Base-by-base conservation (phyloP, 495 filamentous ascomycete species). In the Aspergillus cristatus region DNA sequence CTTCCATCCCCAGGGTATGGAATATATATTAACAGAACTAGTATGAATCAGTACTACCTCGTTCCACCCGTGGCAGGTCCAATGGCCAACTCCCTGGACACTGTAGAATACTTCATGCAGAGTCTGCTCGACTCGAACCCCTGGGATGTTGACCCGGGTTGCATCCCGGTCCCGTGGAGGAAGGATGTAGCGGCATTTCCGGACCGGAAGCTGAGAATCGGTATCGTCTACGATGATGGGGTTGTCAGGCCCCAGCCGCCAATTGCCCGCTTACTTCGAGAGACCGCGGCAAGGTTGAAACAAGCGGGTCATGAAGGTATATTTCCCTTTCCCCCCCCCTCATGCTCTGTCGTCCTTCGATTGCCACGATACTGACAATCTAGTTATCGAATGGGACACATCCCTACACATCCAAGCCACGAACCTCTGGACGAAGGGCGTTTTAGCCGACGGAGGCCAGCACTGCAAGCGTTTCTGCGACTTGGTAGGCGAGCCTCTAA, bases 391-490 rank as follows among this genome's bases (percentile, higher is more conserved):
- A 53, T 58, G 65, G 67, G 54, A 67, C 33, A 46, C 55, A 3
- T 52, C 57, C 1, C 51, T 52, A 1, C 60, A 65, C 34, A 43
- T 15, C 2, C 29, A 53, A 25, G 63, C 47, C 14, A 57, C 59
- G 33, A 40, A 54, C 1, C 56, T 58, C 29, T 70, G 54, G 63
- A 71, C 69, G 46, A 78, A 52, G 54, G 65, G 47, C 50, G 78
- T 45, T 67, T 72, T 63, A 68, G 69, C 60, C 18, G 79, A 82
- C 46, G 79, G 75, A 17, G 77, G 75, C 14, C 58, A 60, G 20
- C 67, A 73, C 17, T 73, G 72, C 24, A 55, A 47, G 0, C 60
- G 54, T 11, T 56, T 65, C 3, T 71, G 74, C 14, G 67, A 67
- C 2, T 39, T 63, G 3, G 75, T 76, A 0, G 72, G 68, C 2